Conservation (phyloP, 2,329 filamentous ascomycete species). For the Neofusicoccum cordaticola region DNA sequence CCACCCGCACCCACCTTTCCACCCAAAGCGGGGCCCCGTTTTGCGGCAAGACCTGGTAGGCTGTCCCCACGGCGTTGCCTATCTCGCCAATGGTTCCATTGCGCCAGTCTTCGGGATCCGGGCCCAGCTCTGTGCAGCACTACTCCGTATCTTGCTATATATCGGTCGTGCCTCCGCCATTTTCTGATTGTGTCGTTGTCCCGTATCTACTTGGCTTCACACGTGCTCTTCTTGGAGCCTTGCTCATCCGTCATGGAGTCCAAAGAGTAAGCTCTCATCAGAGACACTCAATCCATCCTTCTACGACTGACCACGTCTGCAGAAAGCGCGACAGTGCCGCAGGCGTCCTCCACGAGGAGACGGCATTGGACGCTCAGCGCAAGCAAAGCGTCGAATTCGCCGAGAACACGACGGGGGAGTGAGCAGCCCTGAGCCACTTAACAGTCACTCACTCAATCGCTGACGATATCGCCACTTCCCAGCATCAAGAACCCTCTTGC, state of each 20-base stretch:
- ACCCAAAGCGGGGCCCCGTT: neutral
- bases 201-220: neutral
- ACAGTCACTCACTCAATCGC: neutral
- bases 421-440: neutral
- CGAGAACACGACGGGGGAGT: neutral
- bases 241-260: neutral
- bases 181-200: neutral
- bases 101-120: neutral
- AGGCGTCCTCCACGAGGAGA: neutral
- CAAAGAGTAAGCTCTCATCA: neutral
- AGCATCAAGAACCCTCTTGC: conserved; percentile 58
- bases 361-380: neutral
- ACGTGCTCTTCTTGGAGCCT: neutral
- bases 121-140: neutral
- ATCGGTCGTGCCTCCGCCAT: neutral
- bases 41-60: neutral
- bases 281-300: no score
- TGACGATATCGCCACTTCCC: neutral
- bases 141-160: neutral
- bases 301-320: neutral
- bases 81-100: neutral
- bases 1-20: neutral
- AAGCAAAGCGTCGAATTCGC: neutral
- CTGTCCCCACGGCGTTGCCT: neutral
- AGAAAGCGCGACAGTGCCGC: neutral